Conservation (phyloP, 2,329 filamentous ascomycete genomes). For the Aspergillus oerlinghausenensis region DNA sequence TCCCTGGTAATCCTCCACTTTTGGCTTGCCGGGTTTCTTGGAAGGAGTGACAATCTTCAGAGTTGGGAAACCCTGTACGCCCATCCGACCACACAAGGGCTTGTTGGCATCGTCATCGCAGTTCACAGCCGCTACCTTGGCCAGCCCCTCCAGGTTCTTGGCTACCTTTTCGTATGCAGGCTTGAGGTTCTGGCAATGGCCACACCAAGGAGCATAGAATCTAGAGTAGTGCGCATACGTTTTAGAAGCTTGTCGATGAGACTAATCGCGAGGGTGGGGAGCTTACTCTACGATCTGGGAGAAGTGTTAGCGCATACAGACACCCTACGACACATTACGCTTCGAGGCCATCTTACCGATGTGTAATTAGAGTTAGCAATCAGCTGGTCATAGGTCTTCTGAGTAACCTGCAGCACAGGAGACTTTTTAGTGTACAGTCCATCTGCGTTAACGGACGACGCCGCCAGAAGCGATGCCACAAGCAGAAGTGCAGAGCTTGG, state of each 20-base stretch:
- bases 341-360: conserved; percentile 56
- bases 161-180: conserved; percentile 94
- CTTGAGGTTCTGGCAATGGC: conserved; percentile 93
- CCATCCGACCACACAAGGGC: conserved; percentile 75
- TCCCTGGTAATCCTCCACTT: conserved; percentile 88
- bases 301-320: conserved; percentile 15
- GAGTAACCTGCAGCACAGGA: conserved; percentile 76
- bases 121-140: conserved; percentile 90
- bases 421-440: conserved; percentile 82
- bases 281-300: conserved; percentile 51
- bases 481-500: conserved; percentile 44
- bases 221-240: conserved; percentile 46
- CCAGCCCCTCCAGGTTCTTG: conserved; percentile 80
- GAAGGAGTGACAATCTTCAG: conserved; percentile 87
- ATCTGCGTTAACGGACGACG: conserved; percentile 61
- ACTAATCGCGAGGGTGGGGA: conserved; percentile 8
- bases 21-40: conserved; percentile 73
- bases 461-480: conserved; percentile 60
- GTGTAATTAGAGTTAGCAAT: conserved; percentile 89
- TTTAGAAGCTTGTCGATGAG: conserved; percentile 12
- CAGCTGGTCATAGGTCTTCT: conserved; percentile 72
- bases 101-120: conserved; percentile 96
- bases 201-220: conserved; percentile 98
- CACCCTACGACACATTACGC: neutral
- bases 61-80: conserved; percentile 90